Percentiles rank a stretch among this genome's conserved stretches.
Conservation (phyloP, 345 rosid genomes). For the Microthlaspi erraticum region DNA sequence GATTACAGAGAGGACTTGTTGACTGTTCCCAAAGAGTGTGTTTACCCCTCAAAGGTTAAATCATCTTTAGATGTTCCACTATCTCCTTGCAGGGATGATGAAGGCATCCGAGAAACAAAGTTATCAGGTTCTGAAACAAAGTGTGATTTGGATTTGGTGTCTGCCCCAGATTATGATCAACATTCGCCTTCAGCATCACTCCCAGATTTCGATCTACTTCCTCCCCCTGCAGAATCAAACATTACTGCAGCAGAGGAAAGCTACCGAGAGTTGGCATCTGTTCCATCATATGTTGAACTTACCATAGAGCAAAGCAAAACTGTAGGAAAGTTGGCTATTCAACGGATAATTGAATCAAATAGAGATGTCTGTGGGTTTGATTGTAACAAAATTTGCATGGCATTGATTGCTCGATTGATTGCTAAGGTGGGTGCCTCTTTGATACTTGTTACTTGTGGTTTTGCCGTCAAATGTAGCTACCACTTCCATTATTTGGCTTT, state of each 20-base stretch:
- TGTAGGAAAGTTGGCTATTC: slow-evolving; percentile 67
- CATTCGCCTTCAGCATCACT: slow-evolving; percentile 51
- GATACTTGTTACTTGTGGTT: slow-evolving; percentile 30
- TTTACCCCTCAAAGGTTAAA: slow-evolving; percentile 49
- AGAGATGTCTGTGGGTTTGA: slow-evolving; percentile 57
- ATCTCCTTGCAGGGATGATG: slow-evolving; percentile 60
- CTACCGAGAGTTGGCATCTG: slow-evolving; percentile 63
- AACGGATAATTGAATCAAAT: slow-evolving; percentile 75
- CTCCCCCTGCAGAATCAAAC: slow-evolving; percentile 52
- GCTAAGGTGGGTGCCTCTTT: slow-evolving; percentile 66
- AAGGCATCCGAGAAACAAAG: slow-evolving; percentile 50
- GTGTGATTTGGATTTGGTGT: slow-evolving; percentile 50
- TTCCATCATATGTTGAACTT: slow-evolving; percentile 78
- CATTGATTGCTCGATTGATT: slow-evolving; percentile 79
- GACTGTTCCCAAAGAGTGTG: slow-evolving; percentile 51
- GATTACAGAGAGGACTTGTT: slow-evolving; percentile 53
- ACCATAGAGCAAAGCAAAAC: slow-evolving; percentile 58
- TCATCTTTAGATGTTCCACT: slow-evolving; percentile 52
- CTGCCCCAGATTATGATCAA: slow-evolving; percentile 58
- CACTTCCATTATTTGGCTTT: slow-evolving; percentile 24
- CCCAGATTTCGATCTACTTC: slow-evolving; percentile 58
- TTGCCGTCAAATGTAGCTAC: slow-evolving; percentile 19
- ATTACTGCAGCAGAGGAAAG: slow-evolving; percentile 64
- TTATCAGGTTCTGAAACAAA: slow-evolving; percentile 53
- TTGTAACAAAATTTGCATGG: slow-evolving; percentile 61